Percentiles rank a stretch among this genome's conserved stretches.
phyloP scores from a whole-genome alignment of 805 yeast species.

The Wickerhamiella hasegawae region DNA sequence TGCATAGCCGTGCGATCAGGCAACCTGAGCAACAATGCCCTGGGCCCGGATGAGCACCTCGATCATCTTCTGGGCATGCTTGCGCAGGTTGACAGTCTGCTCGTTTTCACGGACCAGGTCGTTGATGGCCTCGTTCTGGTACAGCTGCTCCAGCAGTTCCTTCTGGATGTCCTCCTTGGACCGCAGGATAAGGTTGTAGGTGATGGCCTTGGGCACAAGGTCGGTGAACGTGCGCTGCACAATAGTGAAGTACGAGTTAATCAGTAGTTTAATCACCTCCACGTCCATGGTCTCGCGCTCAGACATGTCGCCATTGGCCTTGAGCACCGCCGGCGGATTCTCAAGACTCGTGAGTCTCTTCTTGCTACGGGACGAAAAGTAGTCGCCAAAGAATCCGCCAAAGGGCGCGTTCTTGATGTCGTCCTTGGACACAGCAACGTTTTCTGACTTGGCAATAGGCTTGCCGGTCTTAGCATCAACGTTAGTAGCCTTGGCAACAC shows the following conservation, averaged over 20 bases:
- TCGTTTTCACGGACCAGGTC: conserved; percentile 85
- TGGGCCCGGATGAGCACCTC: conserved; percentile 79
- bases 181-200: conserved; percentile 72
- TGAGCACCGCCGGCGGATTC: conserved; percentile 86
- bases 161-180: conserved; percentile 81
- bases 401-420: conserved; percentile 31
- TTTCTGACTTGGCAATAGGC: conserved; percentile 32
- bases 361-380: conserved; percentile 82
- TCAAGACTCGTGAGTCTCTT: conserved; percentile 89
- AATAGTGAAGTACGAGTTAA: conserved; percentile 76
- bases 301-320: conserved; percentile 82
- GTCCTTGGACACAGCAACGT: conserved; percentile 14
- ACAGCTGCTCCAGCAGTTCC: conserved; percentile 74
- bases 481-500: conserved; percentile 53
- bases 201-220: conserved; percentile 85
- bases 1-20: too few relatives aligned
- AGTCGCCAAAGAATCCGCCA: conserved; percentile 87
- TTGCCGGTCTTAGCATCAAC: conserved; percentile 91
- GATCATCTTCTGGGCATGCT: conserved; percentile 89
- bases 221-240: conserved; percentile 90
- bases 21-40: conserved; percentile 64
- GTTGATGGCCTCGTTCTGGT: conserved; percentile 52
- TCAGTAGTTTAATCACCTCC: conserved; percentile 84
- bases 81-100: conserved; percentile 79
- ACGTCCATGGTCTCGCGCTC: conserved; percentile 94